Evolutionary conservation across 1,284 basidiomycete species (phyloP).

Genomic region (Ganoderma multipileum): DNA sequence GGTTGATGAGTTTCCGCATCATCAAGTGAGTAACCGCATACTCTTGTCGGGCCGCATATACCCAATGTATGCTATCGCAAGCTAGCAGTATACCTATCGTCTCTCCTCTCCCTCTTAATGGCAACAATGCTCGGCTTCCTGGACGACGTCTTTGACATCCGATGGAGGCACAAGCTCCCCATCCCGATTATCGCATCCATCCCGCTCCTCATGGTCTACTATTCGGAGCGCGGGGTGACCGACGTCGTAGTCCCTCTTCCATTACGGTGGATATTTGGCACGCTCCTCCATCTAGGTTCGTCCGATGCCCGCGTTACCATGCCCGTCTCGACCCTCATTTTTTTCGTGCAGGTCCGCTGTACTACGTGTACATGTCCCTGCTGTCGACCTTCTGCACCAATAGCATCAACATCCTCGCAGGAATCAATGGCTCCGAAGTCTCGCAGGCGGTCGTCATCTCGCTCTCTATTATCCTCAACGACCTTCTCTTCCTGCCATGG

Average conservation of each 20-base stretch:
- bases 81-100: constrained; percentile 93
- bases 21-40: constrained; percentile 66
- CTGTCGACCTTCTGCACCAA: constrained; percentile 98
- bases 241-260: constrained; percentile 94
- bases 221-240: constrained; percentile 92
- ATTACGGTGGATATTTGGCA: constrained; percentile 73
- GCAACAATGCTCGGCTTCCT: constrained; percentile 95
- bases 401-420: constrained; percentile 98
- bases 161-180: constrained; percentile 98
- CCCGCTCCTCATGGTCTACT: constrained; percentile 95
- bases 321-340: constrained; percentile 1
- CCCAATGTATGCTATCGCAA: constrained; percentile 40
- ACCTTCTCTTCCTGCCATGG: constrained; percentile 91
- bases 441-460: constrained; percentile 94
- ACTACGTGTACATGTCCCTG: constrained; percentile 96
- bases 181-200: constrained; percentile 96
- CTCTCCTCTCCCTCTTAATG: constrained; percentile 88
- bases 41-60: constrained; percentile 7
- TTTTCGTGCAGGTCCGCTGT: constrained; percentile 76
- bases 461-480: constrained; percentile 89
- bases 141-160: constrained; percentile 98
- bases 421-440: constrained; percentile 96
- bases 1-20: constrained; percentile 82
- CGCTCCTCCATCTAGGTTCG: constrained; percentile 88
- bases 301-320: constrained; percentile 33